phyloP scores from a whole-genome alignment of 495 filamentous ascomycete species.

The Saxophila tyrrhenica region DNA sequence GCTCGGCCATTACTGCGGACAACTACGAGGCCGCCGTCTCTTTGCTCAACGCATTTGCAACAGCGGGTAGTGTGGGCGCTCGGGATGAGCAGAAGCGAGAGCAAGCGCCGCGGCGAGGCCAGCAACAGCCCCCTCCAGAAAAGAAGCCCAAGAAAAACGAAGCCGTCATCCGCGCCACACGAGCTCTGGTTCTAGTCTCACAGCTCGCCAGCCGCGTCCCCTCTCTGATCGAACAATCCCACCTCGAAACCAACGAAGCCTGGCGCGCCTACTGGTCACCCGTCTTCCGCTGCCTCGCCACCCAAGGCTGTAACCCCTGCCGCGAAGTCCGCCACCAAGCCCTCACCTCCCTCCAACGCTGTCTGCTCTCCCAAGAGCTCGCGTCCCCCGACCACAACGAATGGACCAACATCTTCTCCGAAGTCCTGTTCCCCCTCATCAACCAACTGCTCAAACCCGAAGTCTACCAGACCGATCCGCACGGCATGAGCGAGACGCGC shows the following conservation, averaged over 20 bases:
- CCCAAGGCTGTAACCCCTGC: conserved; percentile 89
- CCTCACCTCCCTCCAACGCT: conserved; percentile 74
- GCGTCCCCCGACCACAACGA: conserved; percentile 69
- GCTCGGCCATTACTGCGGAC: conserved; percentile 76
- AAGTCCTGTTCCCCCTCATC: conserved; percentile 93
- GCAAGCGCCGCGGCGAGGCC: conserved; percentile 29
- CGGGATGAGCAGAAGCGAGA: conserved; percentile 71
- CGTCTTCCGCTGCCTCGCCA: conserved; percentile 76
- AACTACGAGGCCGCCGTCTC: conserved; percentile 82
- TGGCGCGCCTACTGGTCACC: conserved; percentile 98
- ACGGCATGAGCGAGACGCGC: conserved; percentile 90
- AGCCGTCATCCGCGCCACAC: conserved; percentile 63
- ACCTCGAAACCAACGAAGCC: conserved; percentile 63
- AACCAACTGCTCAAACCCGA: conserved; percentile 83
- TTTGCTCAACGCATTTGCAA: conserved; percentile 82
- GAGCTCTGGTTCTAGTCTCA: conserved; percentile 69
- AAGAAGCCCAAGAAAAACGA: conserved; percentile 49
- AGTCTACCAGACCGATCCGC: conserved; percentile 81
- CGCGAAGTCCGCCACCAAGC: conserved; percentile 85
- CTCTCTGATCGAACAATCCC: conserved; percentile 77
- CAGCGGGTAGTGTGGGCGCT: conserved; percentile 70
- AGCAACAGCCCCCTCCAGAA: neutral
- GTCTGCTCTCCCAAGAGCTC: conserved; percentile 70
- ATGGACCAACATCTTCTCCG: conserved; percentile 89
- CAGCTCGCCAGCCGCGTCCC: conserved; percentile 71